Evolutionary conservation across 768 basidiomycete species (phyloP), one percentile per base, ranked within the genome.

Genomic region (Amyloporia xantha): DNA sequence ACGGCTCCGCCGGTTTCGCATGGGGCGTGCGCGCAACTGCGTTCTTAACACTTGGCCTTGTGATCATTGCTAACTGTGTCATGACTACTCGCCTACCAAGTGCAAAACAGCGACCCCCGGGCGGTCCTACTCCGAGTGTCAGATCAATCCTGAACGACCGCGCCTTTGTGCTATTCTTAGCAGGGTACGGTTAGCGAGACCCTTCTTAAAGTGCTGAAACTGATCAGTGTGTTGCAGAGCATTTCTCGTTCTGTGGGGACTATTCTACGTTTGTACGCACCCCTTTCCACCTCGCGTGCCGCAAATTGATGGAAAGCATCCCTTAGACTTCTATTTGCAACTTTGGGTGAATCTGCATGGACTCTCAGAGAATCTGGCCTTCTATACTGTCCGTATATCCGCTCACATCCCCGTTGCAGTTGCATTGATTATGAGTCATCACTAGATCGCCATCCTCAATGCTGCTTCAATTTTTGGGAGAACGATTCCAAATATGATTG

Each of bases 361-460:
- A 33, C 36, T 58, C 4, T 40, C 52, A 17, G 26, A 47, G 5
- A 53, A 20, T 20, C 48, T 58, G 36, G 50, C 54, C 4, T 54
- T 58, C 48, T 58, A 58, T 35, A 43, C 50, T 13, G 56, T 58
- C 21, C 10, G 53, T 15, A 33, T 33, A 15, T 33, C 30, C 9
- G 30, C 15, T 15, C 9, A 7, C 15, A 15, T 15, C 30, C 30
- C 15, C 30, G 30, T 33, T 7, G 30, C 15, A 7, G 15, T 33
- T 15, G 7, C 30, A 33, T 33, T 33, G 15, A 33, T 7, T 44
- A 33, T 11, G 19, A 36, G 12, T 10, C 38, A 5, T 21, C 21
- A 24, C n/a, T 48, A 76, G 76, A 68, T 79, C 28, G 69, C 77
- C 0, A 66, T 78, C n/a, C 69, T 78, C 70, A 78, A 80, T 50